These are phyloP conservation scores for Beauveria pseudobassiana DNA, from an alignment of 2,329 filamentous ascomycete genomes.

Conservation along the genomic window DNA sequence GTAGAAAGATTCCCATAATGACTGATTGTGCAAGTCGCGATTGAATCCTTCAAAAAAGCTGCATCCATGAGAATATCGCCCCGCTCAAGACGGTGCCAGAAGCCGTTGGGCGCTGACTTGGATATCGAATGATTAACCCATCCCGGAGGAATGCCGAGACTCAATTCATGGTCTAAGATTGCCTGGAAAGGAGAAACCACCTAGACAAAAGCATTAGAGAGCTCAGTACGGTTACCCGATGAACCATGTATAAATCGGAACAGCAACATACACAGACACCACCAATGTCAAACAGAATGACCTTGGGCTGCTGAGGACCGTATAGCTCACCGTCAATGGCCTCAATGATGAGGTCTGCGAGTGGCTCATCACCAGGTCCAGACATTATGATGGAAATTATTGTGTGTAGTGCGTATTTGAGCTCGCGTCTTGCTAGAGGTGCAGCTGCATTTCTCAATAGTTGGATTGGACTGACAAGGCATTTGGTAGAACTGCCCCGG, in stretches of 20 bases:
- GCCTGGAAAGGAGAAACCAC: constrained; percentile 87
- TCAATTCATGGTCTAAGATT: constrained; percentile 82
- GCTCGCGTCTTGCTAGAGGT: neutral
- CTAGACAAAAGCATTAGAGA: constrained; percentile 33
- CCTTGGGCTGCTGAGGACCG: constrained; percentile 51
- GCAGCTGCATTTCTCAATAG: neutral
- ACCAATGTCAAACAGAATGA: constrained; percentile 88
- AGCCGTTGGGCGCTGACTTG: constrained; percentile 65
- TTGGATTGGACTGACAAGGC: neutral
- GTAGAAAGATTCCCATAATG: constrained; percentile 64
- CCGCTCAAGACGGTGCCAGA: constrained; percentile 83
- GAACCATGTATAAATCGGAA: neutral
- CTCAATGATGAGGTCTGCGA: constrained; percentile 23
- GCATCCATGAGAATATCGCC: constrained; percentile 71
- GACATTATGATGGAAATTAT: neutral
- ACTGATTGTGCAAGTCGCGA: constrained; percentile 58
- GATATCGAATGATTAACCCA: constrained; percentile 92
- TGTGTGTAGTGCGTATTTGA: neutral
- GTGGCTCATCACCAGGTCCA: constrained; percentile 9
- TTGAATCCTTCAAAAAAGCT: constrained; percentile 71
- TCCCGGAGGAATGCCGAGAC: constrained; percentile 69
- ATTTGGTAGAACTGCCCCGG: neutral
- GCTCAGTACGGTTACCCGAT: neutral
- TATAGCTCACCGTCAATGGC: constrained; percentile 32
- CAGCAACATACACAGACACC: constrained; percentile 81